Base-by-base conservation (phyloP, 352 stramenopile species). In the Pythium myriotylum region DNA sequence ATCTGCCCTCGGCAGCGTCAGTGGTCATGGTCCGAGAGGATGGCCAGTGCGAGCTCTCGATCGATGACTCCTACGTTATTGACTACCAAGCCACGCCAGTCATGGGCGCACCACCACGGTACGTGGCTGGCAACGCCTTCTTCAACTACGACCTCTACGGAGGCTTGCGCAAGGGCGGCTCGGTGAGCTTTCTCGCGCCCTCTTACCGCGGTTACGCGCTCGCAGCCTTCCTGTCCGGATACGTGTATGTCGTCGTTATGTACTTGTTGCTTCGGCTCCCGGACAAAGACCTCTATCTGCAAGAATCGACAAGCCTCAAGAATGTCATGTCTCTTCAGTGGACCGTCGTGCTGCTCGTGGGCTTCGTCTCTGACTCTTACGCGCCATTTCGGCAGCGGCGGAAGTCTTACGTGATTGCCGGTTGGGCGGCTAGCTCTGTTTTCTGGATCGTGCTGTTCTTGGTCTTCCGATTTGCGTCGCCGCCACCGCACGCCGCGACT, bases 391-490 rank as follows among this genome's bases (percentile, higher is more conserved):
- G 68, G 3, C 65, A 64, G 10, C 80, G 75, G 4, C 68, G 86
- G 33, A 92, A 91, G 59, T 72, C 83, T 9, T 94, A 91, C 65
- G 89, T 95, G 56, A 50, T 88, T 19, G 24, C 82, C 16, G 88
- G 84, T 27, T 88, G 74, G 74, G 43, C 49, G 16, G 17, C 68
- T 29, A 26, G 66, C 8, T 53, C 46, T 17, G 13, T 57, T 26
- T 54, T 73, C 19, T 83, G 68, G 68, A 37, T 69, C 17, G 43
- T 41, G 54, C 55, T 80, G 6, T 78, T 77, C 17, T 26, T 62
- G 27, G 32, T 74, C 33, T 69, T 68, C 45, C 54, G 68, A 56
- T 72, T 49, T 42, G 50, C 53, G 3, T 17, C 42, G 0, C 0
- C 17, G 10, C 59, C 73, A 17, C 68, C 73, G 2, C 23, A 49